Evolutionary conservation across 2,329 filamentous ascomycete species (phyloP).

Genomic region (Knufia fluminis): DNA sequence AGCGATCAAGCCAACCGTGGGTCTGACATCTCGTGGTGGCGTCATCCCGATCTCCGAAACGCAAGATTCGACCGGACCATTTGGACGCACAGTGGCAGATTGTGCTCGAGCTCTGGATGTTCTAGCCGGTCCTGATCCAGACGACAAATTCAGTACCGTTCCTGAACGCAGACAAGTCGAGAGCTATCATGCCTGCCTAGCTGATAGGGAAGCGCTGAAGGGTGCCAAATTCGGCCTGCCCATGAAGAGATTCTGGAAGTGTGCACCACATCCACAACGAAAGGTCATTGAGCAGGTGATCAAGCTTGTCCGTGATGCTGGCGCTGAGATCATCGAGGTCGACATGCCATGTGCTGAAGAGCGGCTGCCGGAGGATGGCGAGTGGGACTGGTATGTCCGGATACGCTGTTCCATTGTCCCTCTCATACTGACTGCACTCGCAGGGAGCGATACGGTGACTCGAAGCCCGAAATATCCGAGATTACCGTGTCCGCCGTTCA

Average conservation of each 20-base stretch:
- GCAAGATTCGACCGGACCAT: conserved; percentile 23
- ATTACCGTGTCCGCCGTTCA: conserved; percentile 60
- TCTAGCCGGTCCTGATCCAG: conserved; percentile 21
- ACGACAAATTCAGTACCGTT: conserved; percentile 59
- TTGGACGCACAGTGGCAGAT: conserved; percentile 28
- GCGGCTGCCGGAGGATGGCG: conserved; percentile 23
- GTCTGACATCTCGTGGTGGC: conserved; percentile 26
- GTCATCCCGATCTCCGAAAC: conserved; percentile 26
- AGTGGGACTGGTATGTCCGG: conserved; percentile 25
- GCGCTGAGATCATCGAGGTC: conserved; percentile 51
- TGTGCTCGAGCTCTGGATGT: conserved; percentile 16
- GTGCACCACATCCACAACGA: conserved; percentile 33
- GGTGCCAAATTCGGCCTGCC: conserved; percentile 61
- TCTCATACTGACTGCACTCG: background rate
- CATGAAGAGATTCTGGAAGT: conserved; percentile 61
- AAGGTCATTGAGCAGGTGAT: conserved; percentile 35
- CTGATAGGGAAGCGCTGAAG: conserved; percentile 45
- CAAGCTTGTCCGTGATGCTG: conserved; percentile 47
- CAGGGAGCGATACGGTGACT: conserved; percentile 55
- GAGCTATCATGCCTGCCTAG: conserved; percentile 51
- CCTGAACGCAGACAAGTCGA: conserved; percentile 42
- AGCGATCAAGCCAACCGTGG: conserved; percentile 26
- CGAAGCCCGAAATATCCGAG: conserved; percentile 43
- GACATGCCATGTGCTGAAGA: conserved; percentile 27
- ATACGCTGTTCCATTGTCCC: background rate